Evolutionary conservation across 2,329 filamentous ascomycete genomes (phyloP), one percentile per base, ranked within the genome.

Genomic region (Aurifilum marmelostoma): DNA sequence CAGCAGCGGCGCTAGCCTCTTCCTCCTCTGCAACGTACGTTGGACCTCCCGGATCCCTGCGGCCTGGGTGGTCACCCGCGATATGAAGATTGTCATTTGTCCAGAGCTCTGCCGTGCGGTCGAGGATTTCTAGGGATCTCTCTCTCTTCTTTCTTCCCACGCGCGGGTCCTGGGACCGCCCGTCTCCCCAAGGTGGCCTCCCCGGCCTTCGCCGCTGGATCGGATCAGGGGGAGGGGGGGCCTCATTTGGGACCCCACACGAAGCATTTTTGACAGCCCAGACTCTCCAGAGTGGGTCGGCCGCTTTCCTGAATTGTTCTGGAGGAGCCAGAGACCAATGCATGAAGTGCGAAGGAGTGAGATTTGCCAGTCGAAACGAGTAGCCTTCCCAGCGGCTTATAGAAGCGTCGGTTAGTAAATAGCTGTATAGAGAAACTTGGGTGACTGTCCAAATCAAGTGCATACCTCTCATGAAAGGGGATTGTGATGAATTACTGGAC

Each of bases 1-100:
- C 67, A 29, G n/a, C 24, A 60, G 56, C 11, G 37, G 50, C 52
- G 32, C 68, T 68, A 68, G 60, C 68, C 66, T 5, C 16, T 63
- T 63, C 27, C 18, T 50, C 52, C 43, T 29, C 39, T 41, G 11
- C 21, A 68, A 70, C 66, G 43, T 70, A 70, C 63, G 68, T 65
- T 70, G 24, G 21, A n/a, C n/a, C 62, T 34, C 32, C 47, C 29
- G 34, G 63, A 52, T 29, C 24, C 59, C 29, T 39, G 54, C 32
- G 39, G 32, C 24, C 47, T 47, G 21, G 43, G 21, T 47, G 32
- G 18, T 34, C 34, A 63, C 62, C n/a, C 11, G 67, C 50, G 29
- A 66, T 41, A 27, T 24, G 39, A 24, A 34, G 59, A 43, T 50
- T 56, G 43, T 69, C 56, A 69, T 66, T 66, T 63, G 63, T 63